phyloP scores from a whole-genome alignment of 352 stramenopile genomes.

The Lagenidium giganteum region DNA sequence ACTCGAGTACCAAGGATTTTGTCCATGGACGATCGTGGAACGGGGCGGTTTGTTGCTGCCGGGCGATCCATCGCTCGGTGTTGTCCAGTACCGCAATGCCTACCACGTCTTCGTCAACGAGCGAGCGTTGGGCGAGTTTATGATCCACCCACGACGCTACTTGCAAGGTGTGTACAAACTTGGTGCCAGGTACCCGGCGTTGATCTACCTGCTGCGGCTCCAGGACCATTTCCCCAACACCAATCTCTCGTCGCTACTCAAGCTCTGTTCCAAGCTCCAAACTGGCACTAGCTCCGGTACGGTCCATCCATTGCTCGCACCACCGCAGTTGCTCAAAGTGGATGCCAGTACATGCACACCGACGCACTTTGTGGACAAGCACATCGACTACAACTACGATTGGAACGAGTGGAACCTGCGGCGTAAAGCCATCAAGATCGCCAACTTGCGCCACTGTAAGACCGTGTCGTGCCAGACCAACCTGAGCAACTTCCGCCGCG shows the following conservation, averaged over 20 bases:
- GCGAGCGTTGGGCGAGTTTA: slow-evolving; percentile 84
- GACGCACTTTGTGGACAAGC: slow-evolving; percentile 90
- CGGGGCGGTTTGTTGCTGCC: slow-evolving; percentile 86
- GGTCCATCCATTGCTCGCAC: slow-evolving; percentile 58
- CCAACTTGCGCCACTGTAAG: slow-evolving; percentile 88
- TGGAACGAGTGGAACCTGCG: slow-evolving; percentile 95
- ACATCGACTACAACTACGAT: slow-evolving; percentile 90
- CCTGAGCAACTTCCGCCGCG: slow-evolving; percentile 83
- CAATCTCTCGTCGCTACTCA: slow-evolving; percentile 63
- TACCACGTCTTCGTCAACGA: slow-evolving; percentile 94
- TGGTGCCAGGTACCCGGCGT: slow-evolving; percentile 73
- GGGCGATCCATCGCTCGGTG: slow-evolving; percentile 87
- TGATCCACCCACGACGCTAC: slow-evolving; percentile 79
- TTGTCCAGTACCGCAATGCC: slow-evolving; percentile 85
- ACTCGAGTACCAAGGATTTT: slow-evolving; percentile 93
- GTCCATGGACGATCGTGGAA: slow-evolving; percentile 88
- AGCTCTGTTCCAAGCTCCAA: slow-evolving; percentile 45
- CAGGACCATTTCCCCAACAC: slow-evolving; percentile 83
- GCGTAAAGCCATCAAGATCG: slow-evolving; percentile 85
- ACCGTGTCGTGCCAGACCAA: slow-evolving; percentile 88
- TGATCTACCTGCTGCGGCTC: slow-evolving; percentile 90
- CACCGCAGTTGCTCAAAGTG: slow-evolving; percentile 50
- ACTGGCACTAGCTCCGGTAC: slow-evolving; percentile 19
- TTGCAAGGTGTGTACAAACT: slow-evolving; percentile 64
- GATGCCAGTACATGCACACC: slow-evolving; percentile 89